phyloP scores from a whole-genome alignment of 2,329 filamentous ascomycete species.

The Dactylellina leptospora region DNA sequence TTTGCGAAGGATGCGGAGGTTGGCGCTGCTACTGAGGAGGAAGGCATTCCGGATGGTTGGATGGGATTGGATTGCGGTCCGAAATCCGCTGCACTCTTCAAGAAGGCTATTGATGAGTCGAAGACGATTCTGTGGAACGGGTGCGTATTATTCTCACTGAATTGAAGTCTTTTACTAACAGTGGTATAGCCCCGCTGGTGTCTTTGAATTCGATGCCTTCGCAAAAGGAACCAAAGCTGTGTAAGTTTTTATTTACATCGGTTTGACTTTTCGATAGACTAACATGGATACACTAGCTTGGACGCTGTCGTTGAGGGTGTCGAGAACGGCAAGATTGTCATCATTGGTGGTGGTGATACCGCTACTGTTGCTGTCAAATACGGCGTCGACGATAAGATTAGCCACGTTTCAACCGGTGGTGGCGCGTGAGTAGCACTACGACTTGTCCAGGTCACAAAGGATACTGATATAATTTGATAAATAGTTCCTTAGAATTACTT shows the following conservation, averaged over 20 bases:
- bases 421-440: conserved; percentile 69
- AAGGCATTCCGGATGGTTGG: conserved; percentile 95
- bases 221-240: conserved; percentile 84
- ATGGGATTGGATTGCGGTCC: conserved; percentile 96
- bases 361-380: conserved; percentile 98
- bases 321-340: conserved; percentile 88
- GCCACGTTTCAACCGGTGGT: conserved; percentile 96
- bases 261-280: neutral
- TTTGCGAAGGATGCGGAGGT: conserved; percentile 85
- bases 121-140: conserved; percentile 99
- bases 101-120: conserved; percentile 83
- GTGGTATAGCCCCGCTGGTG: conserved; percentile 76
- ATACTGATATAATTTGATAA: neutral
- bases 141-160: conserved; percentile 23
- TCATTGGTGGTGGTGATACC: conserved; percentile 97
- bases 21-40: conserved; percentile 81
- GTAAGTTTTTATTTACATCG: conserved; percentile 11
- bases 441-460: neutral
- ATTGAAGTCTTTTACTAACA: neutral
- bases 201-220: conserved; percentile 97
- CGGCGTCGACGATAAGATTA: conserved; percentile 92
- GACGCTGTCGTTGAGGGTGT: conserved; percentile 85
- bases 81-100: conserved; percentile 87
- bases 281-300: conserved; percentile 62
- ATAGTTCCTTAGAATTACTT: conserved; percentile 81